Percentiles rank a stretch among this genome's conserved stretches.
These are phyloP conservation scores for Microbotryum violaceum DNA, from an alignment of 1,284 basidiomycete genomes.

Conservation along the genomic window DNA sequence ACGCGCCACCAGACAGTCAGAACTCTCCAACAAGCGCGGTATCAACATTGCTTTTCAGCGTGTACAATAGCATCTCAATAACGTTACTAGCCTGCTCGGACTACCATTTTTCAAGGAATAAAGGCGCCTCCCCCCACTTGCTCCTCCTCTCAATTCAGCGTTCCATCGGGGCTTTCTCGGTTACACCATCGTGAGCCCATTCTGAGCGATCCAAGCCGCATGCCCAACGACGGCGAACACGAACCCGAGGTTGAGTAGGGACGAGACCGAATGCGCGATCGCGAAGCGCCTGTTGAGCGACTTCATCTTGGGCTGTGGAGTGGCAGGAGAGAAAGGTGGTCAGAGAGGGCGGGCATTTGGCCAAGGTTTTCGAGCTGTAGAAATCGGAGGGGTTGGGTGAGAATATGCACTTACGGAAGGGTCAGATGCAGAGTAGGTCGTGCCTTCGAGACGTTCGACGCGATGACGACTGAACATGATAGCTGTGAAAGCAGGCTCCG, in stretches of 20 bases:
- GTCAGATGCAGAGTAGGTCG: slow-evolving; percentile 28
- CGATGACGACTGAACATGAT: slow-evolving; percentile 32
- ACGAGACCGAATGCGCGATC: slow-evolving; percentile 28
- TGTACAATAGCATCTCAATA: too few relatives aligned
- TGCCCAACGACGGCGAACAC: slow-evolving; percentile 13
- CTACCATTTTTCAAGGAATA: too few relatives aligned
- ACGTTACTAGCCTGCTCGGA: too few relatives aligned
- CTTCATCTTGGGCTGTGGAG: slow-evolving; percentile 24
- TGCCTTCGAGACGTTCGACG: slow-evolving; percentile 27
- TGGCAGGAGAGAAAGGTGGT: not conserved
- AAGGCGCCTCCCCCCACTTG: too few relatives aligned
- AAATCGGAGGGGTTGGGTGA: not conserved
- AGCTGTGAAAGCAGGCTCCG: not conserved
- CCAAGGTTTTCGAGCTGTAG: too few relatives aligned
- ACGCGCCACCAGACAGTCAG: too few relatives aligned
- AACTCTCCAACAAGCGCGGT: too few relatives aligned
- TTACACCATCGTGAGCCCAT: not conserved
- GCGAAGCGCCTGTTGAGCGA: slow-evolving; percentile 28
- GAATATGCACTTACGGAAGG: not conserved
- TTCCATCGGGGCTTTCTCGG: too few relatives aligned
- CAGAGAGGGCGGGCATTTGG: not conserved
- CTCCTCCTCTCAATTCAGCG: too few relatives aligned
- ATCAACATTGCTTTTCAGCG: too few relatives aligned
- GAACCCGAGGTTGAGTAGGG: slow-evolving; percentile 28
- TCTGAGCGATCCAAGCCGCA: slow-evolving; percentile 8